Evolutionary conservation across 345 rosid genomes (phyloP).

Genomic region (Acer campestre): DNA sequence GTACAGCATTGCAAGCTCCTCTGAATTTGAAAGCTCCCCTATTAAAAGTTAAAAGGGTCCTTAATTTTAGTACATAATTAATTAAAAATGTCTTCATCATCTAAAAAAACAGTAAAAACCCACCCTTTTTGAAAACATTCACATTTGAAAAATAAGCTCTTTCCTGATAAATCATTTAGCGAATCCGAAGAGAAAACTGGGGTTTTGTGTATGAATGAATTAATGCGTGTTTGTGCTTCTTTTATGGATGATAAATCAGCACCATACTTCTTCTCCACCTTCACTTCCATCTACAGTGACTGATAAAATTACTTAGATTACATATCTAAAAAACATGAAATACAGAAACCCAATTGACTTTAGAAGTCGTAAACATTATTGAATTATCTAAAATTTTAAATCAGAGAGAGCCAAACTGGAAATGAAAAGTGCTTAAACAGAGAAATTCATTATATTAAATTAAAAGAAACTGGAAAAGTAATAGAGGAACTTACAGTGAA

Average conservation of each 20-base stretch:
- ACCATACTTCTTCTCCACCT: slow-evolving; percentile 58
- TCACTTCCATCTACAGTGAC: slow-evolving; percentile 40
- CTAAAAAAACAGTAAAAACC: background rate
- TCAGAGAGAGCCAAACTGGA: too few species aligned
- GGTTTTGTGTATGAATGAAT: slow-evolving; percentile 61
- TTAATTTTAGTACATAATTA: slow-evolving; percentile 1
- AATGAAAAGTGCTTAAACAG: too few species aligned
- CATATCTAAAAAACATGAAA: too few species aligned
- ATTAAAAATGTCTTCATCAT: background rate
- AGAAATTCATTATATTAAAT: too few species aligned
- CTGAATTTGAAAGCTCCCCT: slow-evolving; percentile 96
- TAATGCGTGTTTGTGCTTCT: slow-evolving; percentile 68
- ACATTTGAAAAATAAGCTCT: slow-evolving; percentile 75
- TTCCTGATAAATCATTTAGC: slow-evolving; percentile 60
- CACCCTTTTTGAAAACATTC: slow-evolving; percentile 95
- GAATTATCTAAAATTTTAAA: too few species aligned
- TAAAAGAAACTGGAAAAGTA: background rate
- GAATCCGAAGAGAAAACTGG: slow-evolving; percentile 76
- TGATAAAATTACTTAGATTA: too few species aligned
- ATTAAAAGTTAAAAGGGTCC: slow-evolving; percentile 11
- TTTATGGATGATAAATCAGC: slow-evolving; percentile 76
- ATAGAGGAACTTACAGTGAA: background rate
- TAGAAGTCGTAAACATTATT: too few species aligned
- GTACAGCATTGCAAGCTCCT: slow-evolving; percentile 90
- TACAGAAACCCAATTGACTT: too few species aligned